Evolutionary conservation across 352 stramenopile genomes (phyloP), one percentile per base, ranked within the genome.

Genomic region (Thalassiosira ordinaria): DNA sequence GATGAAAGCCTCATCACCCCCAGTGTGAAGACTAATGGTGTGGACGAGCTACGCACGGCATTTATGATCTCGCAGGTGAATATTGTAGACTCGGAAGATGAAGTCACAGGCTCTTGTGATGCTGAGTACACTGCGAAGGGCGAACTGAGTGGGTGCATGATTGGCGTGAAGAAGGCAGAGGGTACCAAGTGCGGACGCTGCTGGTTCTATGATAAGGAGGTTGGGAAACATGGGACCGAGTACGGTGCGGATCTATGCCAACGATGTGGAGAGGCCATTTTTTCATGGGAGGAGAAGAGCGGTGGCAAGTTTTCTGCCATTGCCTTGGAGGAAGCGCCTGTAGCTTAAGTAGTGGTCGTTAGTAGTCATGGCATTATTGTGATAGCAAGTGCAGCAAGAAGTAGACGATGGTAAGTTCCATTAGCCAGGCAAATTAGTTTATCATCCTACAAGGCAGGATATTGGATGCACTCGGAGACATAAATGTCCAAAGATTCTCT

Each of bases 1-100:
- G 89, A 93, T 66, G 77, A 86, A 72, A 89, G 63, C 61, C 69
- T 95, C 2, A 85, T 93, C 64, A 64, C 69, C 44, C 86, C 90
- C 35, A 88, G 88, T 59, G 78, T 91, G 1, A 89, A 89, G 57
- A 95, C 89, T 37, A 96, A 96, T 71, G 88, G 89, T 29, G 90
- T 93, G 1, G 88, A 93, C 71, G 88, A 93, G 27, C 74, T 93
- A 18, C 71, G 87, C 74, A 93, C 85, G 81, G 96, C 65, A 78
- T 95, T 94, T 14, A 92, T 94, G 87, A 78, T 94, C 37, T 93
- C 87, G 9, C 87, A 93, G 74, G 81, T 94, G 20, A 79, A 87
- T 52, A 63, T 94, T 52, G 86, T 93, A 6, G 82, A 91, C 37
- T 85, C 68, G 18, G 46, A 61, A 11, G 78, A 88, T 33, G 62